Base-by-base conservation (phyloP, 768 basidiomycete genomes). In the Xerocomus brunneocitrinus region DNA sequence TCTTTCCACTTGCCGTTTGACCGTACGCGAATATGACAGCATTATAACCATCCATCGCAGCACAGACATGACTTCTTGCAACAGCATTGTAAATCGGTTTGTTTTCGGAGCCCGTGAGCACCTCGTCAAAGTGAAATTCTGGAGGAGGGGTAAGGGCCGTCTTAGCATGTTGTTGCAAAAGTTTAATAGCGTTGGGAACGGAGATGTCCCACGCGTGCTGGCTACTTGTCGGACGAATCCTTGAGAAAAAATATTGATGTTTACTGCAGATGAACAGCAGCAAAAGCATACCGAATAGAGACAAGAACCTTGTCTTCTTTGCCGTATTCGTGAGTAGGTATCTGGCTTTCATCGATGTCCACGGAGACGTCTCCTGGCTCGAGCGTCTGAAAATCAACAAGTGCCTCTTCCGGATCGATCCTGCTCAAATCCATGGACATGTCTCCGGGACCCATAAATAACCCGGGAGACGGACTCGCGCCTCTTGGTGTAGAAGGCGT, bases 31-130 rank as follows among this genome's bases (percentile, higher is more conserved):
- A 99, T 39, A 98, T 82, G 58, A 98, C 91, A 8, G 94, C 83
- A 68, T 98, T 98, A 77, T 84, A 98, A 16, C 97, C 97, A 47
- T 92, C 91, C 93, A 98, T 97, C 9, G 95, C 92, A 4, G 94
- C 91, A 52, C 81, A 82, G 1, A 91, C 89, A 62, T 92, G 91
- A 3, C 83, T 85, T 12, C 82, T 79, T 2, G 87, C 91, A 14
- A 87, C 83, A 4, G 84, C 80, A 39, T 78, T 82, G 66, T 92
- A 93, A 7, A 92, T 75, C 0, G 85, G 82, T 62, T 89, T 89
- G 71, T 90, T 92, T 32, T 85, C 82, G 1, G 86, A 84, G 0
- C 87, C 87, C 5, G 84, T 89, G 47, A 91, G 80, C 53, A 92
- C 78, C 35, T 86, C 81, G 59, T 91, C 88, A 58, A 89, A 89